Evolutionary conservation across 2,329 filamentous ascomycete species (phyloP), one percentile per base, ranked within the genome.

Genomic region (Kalmusia sp.): DNA sequence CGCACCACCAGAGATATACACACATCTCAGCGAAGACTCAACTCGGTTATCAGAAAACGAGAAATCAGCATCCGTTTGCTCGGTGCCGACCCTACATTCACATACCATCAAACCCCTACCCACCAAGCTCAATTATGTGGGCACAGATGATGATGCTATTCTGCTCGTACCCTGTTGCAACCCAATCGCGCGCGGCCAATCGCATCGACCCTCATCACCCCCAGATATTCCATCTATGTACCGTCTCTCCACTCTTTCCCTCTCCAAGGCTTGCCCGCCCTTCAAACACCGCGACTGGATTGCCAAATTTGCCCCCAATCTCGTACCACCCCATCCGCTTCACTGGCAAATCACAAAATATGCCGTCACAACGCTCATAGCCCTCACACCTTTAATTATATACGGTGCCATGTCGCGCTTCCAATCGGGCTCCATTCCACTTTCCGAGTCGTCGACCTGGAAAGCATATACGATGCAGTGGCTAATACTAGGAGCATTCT

Each of bases 361-460:
- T 34, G 2, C 40, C 14, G 24, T 54, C 14, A 56, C 58, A 1
- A 44, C 44, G 6, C n/a, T 61, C 14, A 43, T 65, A 15, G 43
- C 49, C 6, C 52, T 58, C 11, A 44, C 60, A 1, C 59, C 67
- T 9, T 24, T 71, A n/a, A 45, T 55, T 6, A 50, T 71, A 38
- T 68, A 59, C 22, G 67, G 62, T 7, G 48, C 27, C 2, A 51
- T 72, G 37, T 65, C 67, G 1, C 57, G 47, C 19, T 71, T 71
- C 48, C 37, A 61, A 14, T 2, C 30, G 1, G 67, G 59, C 33
- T 51, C 52, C 1, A 69, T 67, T 19, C 69, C 68, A 1, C 14
- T 14, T 4, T 2, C 35, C 6, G 58, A 61, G 2, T 22, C 25
- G 1, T 46, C 49, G 1, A 67, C 64, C 31, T 63, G 70, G 47